A percentile compares a stretch with the other conserved stretches of the same genome.
These are phyloP conservation scores for Aspergillus neotritici DNA, from an alignment of 2,329 filamentous ascomycete genomes.

Conservation along the genomic window DNA sequence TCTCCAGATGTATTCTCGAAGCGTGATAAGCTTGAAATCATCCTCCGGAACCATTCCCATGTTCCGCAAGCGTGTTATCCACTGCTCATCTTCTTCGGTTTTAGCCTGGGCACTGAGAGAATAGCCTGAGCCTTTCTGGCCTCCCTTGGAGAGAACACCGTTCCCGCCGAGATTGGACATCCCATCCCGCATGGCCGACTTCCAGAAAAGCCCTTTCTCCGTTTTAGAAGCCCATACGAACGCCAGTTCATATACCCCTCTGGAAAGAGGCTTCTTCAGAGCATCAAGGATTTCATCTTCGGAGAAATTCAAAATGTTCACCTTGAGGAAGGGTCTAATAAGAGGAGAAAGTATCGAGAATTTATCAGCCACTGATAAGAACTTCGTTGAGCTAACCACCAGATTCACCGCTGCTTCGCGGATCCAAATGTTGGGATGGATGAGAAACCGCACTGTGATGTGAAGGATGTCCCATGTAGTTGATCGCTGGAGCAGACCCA, in stretches of 20 bases:
- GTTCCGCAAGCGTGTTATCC: slow-evolving; percentile 78
- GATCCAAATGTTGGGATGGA: slow-evolving; percentile 95
- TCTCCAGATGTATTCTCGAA: slow-evolving; percentile 88
- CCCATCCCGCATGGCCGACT: slow-evolving; percentile 62
- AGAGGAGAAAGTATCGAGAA: slow-evolving; percentile 78
- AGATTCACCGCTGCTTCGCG: slow-evolving; percentile 84
- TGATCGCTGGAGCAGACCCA: slow-evolving; percentile 78
- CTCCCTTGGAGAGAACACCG: slow-evolving; percentile 51
- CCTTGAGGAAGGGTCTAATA: slow-evolving; percentile 74
- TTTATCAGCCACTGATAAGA: slow-evolving; percentile 71
- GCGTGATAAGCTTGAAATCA: slow-evolving; percentile 77
- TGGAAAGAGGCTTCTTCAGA: slow-evolving; percentile 73
- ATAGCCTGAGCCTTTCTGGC: slow-evolving; percentile 39
- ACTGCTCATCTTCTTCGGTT: slow-evolving; percentile 91
- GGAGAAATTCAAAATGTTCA: slow-evolving; percentile 61
- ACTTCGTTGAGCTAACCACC: slow-evolving; percentile 67
- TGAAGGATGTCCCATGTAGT: slow-evolving; percentile 86
- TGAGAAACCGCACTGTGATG: slow-evolving; percentile 73
- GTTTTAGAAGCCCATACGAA: slow-evolving; percentile 77
- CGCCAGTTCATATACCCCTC: slow-evolving; percentile 77
- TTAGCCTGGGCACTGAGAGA: slow-evolving; percentile 60
- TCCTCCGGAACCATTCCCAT: slow-evolving; percentile 78
- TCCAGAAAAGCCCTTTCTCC: slow-evolving; percentile 85
- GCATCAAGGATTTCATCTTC: slow-evolving; percentile 73
- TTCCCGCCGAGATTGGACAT: slow-evolving; percentile 62